These are phyloP conservation scores for Dipteronia sinensis DNA, from an alignment of 345 rosid species.

Conservation along the genomic window DNA sequence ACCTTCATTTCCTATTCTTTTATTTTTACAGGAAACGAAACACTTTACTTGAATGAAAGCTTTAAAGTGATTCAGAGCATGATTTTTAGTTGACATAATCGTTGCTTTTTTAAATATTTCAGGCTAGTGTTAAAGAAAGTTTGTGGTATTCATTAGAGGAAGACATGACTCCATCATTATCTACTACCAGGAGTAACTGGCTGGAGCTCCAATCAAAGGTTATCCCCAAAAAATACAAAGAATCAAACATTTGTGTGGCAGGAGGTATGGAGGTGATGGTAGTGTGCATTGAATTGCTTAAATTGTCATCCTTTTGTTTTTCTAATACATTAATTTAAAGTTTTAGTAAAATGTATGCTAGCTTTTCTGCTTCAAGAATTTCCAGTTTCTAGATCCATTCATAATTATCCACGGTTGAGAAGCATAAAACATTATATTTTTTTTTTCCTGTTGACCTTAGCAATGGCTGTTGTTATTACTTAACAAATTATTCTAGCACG, in stretches of 20 bases:
- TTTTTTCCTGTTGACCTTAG: neutral
- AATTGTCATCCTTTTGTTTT: conserved; percentile 4
- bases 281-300: conserved; percentile 22
- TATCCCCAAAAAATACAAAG: conserved; percentile 59
- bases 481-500: neutral
- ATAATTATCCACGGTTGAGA: neutral
- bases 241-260: conserved; percentile 86
- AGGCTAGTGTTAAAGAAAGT: conserved; percentile 77
- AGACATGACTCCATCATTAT: conserved; percentile 76
- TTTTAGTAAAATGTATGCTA: neutral
- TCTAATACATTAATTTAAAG: neutral
- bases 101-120: conserved; percentile 24
- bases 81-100: conserved; percentile 16
- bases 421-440: neutral
- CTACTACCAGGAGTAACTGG: conserved; percentile 83
- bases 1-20: neutral
- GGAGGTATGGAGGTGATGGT: conserved; percentile 83
- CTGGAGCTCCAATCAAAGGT: conserved; percentile 88
- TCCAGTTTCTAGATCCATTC: neutral
- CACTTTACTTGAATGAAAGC: neutral
- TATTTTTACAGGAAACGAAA: neutral
- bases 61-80: conserved; percentile 13
- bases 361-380: neutral
- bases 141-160: conserved; percentile 90
- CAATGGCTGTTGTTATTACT: neutral